Percentiles rank a stretch among this genome's conserved stretches.
Evolutionary conservation across 2,329 filamentous ascomycete genomes (phyloP).

Genomic region (Aspergillus sp.): DNA sequence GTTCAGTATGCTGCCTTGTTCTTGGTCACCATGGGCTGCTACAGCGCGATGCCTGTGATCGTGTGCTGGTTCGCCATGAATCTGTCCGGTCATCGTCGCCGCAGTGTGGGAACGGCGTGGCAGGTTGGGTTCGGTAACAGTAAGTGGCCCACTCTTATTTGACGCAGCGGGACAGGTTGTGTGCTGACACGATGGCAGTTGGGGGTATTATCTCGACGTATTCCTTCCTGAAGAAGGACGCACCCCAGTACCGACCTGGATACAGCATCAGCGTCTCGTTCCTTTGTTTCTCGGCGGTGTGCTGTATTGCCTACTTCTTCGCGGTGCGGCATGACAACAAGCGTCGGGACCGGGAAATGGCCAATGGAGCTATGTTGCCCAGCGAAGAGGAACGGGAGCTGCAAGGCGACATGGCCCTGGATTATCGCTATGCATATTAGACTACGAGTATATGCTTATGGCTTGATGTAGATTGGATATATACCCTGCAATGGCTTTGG

Average conservation of each 20-base stretch:
- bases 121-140: slow-evolving; percentile 74
- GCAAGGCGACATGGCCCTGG: slow-evolving; percentile 42
- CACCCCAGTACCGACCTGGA: slow-evolving; percentile 66
- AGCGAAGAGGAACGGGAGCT: slow-evolving; percentile 32
- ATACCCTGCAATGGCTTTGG: slow-evolving; percentile 1
- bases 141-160: slow-evolving; percentile 14
- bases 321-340: slow-evolving; percentile 40
- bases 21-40: slow-evolving; percentile 74
- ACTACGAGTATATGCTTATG: neutral
- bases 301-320: slow-evolving; percentile 38
- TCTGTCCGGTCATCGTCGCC: slow-evolving; percentile 67
- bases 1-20: slow-evolving; percentile 79
- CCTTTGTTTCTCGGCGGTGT: slow-evolving; percentile 62
- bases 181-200: slow-evolving; percentile 37
- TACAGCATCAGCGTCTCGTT: slow-evolving; percentile 78
- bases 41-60: slow-evolving; percentile 85
- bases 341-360: slow-evolving; percentile 31
- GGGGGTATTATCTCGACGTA: slow-evolving; percentile 77
- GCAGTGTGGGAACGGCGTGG: slow-evolving; percentile 70
- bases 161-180: slow-evolving; percentile 6
- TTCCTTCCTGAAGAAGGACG: slow-evolving; percentile 64
- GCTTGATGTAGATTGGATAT: neutral
- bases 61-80: slow-evolving; percentile 85
- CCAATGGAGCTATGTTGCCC: slow-evolving; percentile 19
- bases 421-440: slow-evolving; percentile 40